Evolutionary conservation across 1,284 basidiomycete species (phyloP), one percentile per base, ranked within the genome.

Genomic region (Amylostereum areolatum): DNA sequence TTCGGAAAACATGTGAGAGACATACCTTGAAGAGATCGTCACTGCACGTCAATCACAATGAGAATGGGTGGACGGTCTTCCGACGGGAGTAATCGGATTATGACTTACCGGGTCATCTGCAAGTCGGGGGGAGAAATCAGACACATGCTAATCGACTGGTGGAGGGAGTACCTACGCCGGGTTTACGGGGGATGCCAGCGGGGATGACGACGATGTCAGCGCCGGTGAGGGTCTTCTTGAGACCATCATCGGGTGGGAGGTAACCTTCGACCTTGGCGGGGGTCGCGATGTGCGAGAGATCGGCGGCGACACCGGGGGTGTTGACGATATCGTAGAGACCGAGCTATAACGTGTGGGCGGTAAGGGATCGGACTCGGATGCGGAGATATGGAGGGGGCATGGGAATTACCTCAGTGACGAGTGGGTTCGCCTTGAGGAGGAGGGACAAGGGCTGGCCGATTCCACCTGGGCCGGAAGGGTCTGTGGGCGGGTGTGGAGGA

Each of bases 121-220:
- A 49, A 47, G 44, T 57, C 43, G 52, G 18, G 32, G 32, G 48
- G 28, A 51, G 36, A 34, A 12, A 43, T 52, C 8, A 55, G 48
- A 46, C 34, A 49, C 25, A 43, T 43, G 32, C 18, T 18, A 37
- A 47, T 45, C 30, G 44, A 10, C 29, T n/a, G 9, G 31, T 45
- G 31, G 46, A 10, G 28, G 31, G 37, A 47, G 48, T 41, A 32
- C 86, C 57, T 63, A 91, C 87, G 52, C 92, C 92, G 61, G 92
- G 92, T 74, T 99, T 99, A 61, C 97, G 81, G 53, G 97, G 96
- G 8, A 98, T 87, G 72, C 97, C 96, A 60, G 96, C 97, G 53
- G 97, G 97, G 67, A 99, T 97, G 59, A 99, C 82, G 61, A 99
- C 85, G 56, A 98, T 65, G 58, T 97, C 83, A 42, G 93, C 93